Percentiles rank a stretch among this genome's conserved stretches.
Evolutionary conservation across 2,329 filamentous ascomycete species (phyloP).

Genomic region (Cercospora canescens): DNA sequence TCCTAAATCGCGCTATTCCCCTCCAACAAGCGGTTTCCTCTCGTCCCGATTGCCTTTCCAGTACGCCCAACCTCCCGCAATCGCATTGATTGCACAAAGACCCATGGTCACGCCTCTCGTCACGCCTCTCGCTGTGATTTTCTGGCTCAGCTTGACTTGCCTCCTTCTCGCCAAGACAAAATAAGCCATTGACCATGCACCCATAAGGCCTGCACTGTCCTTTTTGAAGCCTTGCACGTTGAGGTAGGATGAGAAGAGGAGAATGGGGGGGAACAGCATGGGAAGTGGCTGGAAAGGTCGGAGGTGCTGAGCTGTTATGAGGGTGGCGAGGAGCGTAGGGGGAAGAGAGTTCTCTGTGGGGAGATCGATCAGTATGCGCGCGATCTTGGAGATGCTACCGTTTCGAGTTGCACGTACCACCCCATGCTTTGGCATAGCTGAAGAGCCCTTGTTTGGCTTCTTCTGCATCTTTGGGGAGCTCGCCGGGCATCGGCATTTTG

Average conservation of each 20-base stretch:
- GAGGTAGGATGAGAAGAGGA: constrained; percentile 66
- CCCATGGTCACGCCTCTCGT: constrained; percentile 55
- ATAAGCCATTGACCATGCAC: constrained; percentile 66
- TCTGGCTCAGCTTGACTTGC: constrained; percentile 49
- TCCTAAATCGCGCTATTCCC: neutral
- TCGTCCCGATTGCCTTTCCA: constrained; percentile 23
- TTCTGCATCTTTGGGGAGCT: constrained; percentile 37
- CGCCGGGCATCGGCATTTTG: constrained; percentile 43
- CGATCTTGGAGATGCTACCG: neutral
- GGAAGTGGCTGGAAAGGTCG: constrained; percentile 67
- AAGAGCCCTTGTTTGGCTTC: constrained; percentile 43
- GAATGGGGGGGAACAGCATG: constrained; percentile 66
- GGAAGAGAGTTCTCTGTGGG: constrained; percentile 62
- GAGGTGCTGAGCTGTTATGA: constrained; percentile 65
- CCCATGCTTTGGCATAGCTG: constrained; percentile 52
- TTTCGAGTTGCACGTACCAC: constrained; percentile 44
- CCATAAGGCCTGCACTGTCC: constrained; percentile 63
- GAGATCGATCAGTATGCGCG: constrained; percentile 9
- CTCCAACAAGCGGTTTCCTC: constrained; percentile 11
- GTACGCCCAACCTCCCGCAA: constrained; percentile 54
- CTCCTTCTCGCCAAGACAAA: constrained; percentile 62
- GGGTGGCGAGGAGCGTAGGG: constrained; percentile 63
- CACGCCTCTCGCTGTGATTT: constrained; percentile 52
- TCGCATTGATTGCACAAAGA: constrained; percentile 52
- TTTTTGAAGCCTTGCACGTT: constrained; percentile 63